Evolutionary conservation across 225 moss, liverwort and hornwort species (phyloP), one percentile per base, ranked within the genome.

Genomic region (Sphagnum contortum): DNA sequence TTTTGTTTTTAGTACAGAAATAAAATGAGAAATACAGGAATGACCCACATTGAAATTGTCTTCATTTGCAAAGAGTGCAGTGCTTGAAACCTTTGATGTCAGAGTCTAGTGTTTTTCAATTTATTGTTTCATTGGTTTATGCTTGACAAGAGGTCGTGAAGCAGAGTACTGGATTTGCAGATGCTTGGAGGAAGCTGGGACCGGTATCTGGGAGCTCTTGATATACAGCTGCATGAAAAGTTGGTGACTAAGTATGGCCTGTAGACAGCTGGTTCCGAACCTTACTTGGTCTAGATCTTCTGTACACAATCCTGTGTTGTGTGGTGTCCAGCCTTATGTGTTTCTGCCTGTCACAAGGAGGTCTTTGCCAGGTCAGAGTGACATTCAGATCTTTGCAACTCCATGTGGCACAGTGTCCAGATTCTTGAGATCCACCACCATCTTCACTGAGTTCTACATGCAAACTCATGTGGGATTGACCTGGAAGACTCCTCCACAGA

Each of bases 181-280:
- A 81, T 94, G 83, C 64, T 92, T 62, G 80, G 86, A 44, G 89
- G 78, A 76, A 71, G 77, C 74, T 96, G 95, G 95, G 95, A 96
- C 61, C 95, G 92, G 70, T 92, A 83, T 72, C 78, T 92, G 45
- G 78, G 82, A 73, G 90, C 83, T 67, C 77, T 96, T 78, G 95
- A 96, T 78, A 88, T 75, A 57, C 58, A 82, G 45, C 78, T 92
- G 48, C 86, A 86, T 76, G 95, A 96, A 69, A 96, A 92, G 83
- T 71, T 96, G 74, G 80, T 77, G 75, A 90, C 88, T 61, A 90
- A 86, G 65, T 96, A 96, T 74, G 83, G 71, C 58, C 80, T 95
- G 29, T 29, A 29, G 29, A 29, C 29, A 29, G 29, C 29, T 29
- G 29, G 29, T 29, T 29, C 29, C 1, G 29, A 29, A 29, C 29